Base-by-base conservation (phyloP, 2,329 filamentous ascomycete genomes). In the Hortaea sp. region DNA sequence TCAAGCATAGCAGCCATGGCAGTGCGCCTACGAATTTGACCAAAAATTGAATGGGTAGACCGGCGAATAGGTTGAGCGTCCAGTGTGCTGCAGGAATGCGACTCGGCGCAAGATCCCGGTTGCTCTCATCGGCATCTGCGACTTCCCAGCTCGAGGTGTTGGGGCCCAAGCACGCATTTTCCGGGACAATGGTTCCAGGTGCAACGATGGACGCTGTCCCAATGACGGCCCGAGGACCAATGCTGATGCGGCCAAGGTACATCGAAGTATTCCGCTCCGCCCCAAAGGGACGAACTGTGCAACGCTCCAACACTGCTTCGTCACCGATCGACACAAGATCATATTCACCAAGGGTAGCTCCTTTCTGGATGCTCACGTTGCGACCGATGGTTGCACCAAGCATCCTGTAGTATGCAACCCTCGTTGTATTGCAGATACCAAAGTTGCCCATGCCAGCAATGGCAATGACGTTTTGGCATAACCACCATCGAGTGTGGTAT, bases 401-500 rank as follows among this genome's bases (percentile, higher is more conserved):
- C 0, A 76, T 57, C 4, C 73, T 70, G 49, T 68, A 73, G 59
- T 77, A 79, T 0, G 71, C 49, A 6, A 67, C 56, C 5, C 64
- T 59, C 0, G 67, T 68, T 31, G 51, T 62, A 41, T 73, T 67
- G 39, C 63, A 66, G 42, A 61, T 49, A 20, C 56, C 58, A 49
- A 75, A 77, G 30, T 71, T 47, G 1, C 75, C 74, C 53, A 61
- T 56, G 11, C 75, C 76, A 46, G 67, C 68, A 9, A 77, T 61
- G 32, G 67, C 65, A 3, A 74, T 63, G 13, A 70, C 69, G 61
- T 79, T 79, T 55, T 79, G 70, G 1, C 71, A 69, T 45, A 79
- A 53, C 76, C 76, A 79, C 76, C 76, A 79, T 6, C 74, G 66
- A 0, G 73, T 78, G 56, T 79, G 76, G 53, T 78, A 79, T 1